Percentiles rank a stretch among this genome's conserved stretches.
Conservation (phyloP, 495 filamentous ascomycete genomes). For the Acidomyces sp. region DNA sequence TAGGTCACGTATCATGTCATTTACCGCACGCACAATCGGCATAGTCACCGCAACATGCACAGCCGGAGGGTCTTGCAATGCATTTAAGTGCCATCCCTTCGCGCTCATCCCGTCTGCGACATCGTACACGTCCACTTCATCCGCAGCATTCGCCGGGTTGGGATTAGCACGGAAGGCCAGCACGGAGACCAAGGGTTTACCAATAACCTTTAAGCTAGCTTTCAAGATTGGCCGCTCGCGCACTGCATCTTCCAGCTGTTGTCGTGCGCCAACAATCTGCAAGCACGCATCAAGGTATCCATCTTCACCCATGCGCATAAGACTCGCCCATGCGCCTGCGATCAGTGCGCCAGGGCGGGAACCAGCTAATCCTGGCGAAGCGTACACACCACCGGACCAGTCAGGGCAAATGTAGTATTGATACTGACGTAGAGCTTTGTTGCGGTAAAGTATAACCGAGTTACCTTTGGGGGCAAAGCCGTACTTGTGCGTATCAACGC, state of each 20-base stretch:
- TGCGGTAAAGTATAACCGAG: slow-evolving; percentile 82
- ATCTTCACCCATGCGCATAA: slow-evolving; percentile 78
- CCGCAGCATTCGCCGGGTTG: slow-evolving; percentile 20
- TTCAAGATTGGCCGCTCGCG: slow-evolving; percentile 48
- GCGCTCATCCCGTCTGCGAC: slow-evolving; percentile 47
- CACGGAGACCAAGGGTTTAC: slow-evolving; percentile 76
- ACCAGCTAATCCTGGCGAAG: slow-evolving; percentile 77
- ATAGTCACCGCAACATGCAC: slow-evolving; percentile 93
- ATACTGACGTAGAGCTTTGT: slow-evolving; percentile 57
- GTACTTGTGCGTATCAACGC: slow-evolving; percentile 97
- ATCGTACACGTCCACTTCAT: slow-evolving; percentile 42
- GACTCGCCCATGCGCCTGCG: slow-evolving; percentile 79
- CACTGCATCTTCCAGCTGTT: slow-evolving; percentile 70
- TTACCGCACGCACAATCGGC: slow-evolving; percentile 67
- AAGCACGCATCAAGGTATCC: slow-evolving; percentile 79
- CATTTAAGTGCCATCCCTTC: slow-evolving; percentile 91
- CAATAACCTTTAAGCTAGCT: slow-evolving; percentile 64
- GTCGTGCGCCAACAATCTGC: slow-evolving; percentile 74
- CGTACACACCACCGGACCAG: slow-evolving; percentile 95
- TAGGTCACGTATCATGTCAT: slow-evolving; percentile 65
- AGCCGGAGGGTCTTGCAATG: slow-evolving; percentile 80
- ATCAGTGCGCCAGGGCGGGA: slow-evolving; percentile 88
- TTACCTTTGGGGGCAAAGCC: slow-evolving; percentile 97
- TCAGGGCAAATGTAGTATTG: slow-evolving; percentile 94
- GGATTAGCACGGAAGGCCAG: slow-evolving; percentile 63